Conservation (phyloP, 495 filamentous ascomycete genomes). For the Xylaria bambusicola region DNA sequence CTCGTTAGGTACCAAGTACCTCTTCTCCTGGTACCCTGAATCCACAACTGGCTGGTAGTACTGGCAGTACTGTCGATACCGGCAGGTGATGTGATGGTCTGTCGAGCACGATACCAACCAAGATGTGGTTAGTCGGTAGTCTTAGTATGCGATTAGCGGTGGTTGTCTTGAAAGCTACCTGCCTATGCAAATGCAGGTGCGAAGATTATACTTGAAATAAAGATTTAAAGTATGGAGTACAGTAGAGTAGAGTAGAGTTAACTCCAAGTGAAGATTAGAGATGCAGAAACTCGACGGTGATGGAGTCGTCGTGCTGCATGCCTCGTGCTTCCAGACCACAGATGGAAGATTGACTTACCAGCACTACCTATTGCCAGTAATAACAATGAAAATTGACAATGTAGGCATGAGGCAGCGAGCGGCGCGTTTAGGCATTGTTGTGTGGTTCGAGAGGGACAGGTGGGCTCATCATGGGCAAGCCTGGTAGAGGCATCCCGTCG, state of each 20-base stretch:
- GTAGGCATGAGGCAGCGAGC: constrained; percentile 1
- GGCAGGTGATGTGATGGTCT: neutral
- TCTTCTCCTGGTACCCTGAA: no score
- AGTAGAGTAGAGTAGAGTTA: no score
- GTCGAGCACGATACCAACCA: neutral
- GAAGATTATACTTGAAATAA: no score
- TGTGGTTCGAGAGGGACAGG: constrained; percentile 14
- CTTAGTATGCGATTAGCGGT: neutral
- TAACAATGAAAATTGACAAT: neutral
- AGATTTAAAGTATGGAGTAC: no score
- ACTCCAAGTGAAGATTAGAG: no score
- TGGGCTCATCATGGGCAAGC: neutral
- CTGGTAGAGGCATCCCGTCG: neutral
- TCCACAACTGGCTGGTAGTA: no score
- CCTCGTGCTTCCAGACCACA: no score
- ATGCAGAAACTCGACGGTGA: constrained; percentile 5
- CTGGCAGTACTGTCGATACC: no score
- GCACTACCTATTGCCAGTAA: neutral
- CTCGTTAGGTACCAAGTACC: neutral
- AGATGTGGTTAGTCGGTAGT: neutral
- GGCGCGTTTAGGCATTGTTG: constrained; percentile 10
- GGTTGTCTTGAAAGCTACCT: no score
- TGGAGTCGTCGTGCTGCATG: constrained; percentile 10
- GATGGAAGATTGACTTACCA: no score
- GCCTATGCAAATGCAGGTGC: neutral